Conservation (phyloP, 2,329 filamentous ascomycete species). For the Scolecobasidium constrictum region DNA sequence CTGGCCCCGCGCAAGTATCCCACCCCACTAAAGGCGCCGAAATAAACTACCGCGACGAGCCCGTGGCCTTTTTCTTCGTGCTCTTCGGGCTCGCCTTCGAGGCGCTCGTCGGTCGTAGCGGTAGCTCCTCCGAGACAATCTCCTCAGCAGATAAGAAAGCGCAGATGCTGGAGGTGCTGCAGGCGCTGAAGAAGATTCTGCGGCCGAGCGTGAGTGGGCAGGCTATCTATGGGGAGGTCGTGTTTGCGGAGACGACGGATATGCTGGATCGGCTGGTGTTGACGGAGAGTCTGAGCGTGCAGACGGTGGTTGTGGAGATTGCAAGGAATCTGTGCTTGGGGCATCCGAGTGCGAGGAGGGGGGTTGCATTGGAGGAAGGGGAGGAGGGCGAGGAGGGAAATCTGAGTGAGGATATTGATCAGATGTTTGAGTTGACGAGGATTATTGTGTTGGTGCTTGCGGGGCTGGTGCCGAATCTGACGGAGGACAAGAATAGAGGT, state of each 20-base stretch:
- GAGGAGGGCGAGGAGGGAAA: constrained; percentile 50
- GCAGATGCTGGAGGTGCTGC: constrained; percentile 78
- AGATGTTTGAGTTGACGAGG: constrained; percentile 90
- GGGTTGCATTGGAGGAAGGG: constrained; percentile 28
- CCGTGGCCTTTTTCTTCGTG: constrained; percentile 97
- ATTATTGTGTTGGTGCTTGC: constrained; percentile 92
- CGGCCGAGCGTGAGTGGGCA: constrained; percentile 91
- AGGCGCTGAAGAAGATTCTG: constrained; percentile 87
- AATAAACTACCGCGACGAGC: constrained; percentile 97
- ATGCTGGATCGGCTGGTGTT: constrained; percentile 84
- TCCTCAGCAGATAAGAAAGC: constrained; percentile 55
- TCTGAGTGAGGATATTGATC: constrained; percentile 92
- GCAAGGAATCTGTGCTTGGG: constrained; percentile 80
- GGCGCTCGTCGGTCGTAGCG: constrained; percentile 73
- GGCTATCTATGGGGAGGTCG: constrained; percentile 89
- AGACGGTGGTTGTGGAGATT: constrained; percentile 88
- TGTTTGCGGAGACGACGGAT: constrained; percentile 97
- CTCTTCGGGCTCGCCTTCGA: constrained; percentile 95
- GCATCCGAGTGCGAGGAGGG: constrained; percentile 75
- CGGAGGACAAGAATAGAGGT: constrained; percentile 36
- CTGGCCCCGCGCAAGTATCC: constrained; percentile 23
- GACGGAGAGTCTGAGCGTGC: constrained; percentile 80
- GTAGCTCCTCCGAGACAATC: constrained; percentile 50
- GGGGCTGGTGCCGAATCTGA: constrained; percentile 73
- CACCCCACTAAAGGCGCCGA: constrained; percentile 50